These are phyloP conservation scores for Celoporthe dispersa DNA, from an alignment of 2,329 filamentous ascomycete species.

Conservation along the genomic window DNA sequence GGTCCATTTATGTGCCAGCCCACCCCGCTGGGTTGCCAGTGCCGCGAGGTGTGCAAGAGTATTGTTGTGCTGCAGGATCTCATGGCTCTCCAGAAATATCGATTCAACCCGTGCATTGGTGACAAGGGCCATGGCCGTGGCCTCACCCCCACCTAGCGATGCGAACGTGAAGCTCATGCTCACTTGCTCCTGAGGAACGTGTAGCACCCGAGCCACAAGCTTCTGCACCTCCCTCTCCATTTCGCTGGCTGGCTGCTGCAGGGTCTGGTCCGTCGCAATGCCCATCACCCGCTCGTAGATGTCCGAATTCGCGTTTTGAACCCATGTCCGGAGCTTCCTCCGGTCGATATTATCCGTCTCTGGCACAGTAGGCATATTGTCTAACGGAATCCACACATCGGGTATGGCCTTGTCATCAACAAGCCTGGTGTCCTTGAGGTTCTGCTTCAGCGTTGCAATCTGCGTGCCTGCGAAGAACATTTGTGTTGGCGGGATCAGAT, in stretches of 20 bases:
- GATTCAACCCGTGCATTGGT: slow-evolving; percentile 45
- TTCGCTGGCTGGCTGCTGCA: slow-evolving; percentile 42
- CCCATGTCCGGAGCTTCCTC: slow-evolving; percentile 56
- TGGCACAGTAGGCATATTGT: slow-evolving; percentile 48
- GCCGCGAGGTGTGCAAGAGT: slow-evolving; percentile 45
- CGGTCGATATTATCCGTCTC: slow-evolving; percentile 46
- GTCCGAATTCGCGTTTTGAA: slow-evolving; percentile 56
- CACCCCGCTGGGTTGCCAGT: slow-evolving; percentile 40
- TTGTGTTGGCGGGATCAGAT: slow-evolving; percentile 43
- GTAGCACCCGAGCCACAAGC: slow-evolving; percentile 44
- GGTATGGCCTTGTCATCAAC: slow-evolving; percentile 45
- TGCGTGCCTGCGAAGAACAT: slow-evolving; percentile 47
- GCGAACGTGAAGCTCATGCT: slow-evolving; percentile 48
- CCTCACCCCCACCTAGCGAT: slow-evolving; percentile 47
- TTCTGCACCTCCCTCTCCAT: slow-evolving; percentile 47
- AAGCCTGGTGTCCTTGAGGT: slow-evolving; percentile 41
- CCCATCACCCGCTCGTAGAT: slow-evolving; percentile 51
- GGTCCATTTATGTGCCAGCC: slow-evolving; percentile 38
- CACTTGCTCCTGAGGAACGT: slow-evolving; percentile 45
- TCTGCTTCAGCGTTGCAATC: slow-evolving; percentile 46
- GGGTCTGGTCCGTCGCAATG: slow-evolving; percentile 43
- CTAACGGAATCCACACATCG: slow-evolving; percentile 53
- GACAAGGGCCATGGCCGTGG: slow-evolving; percentile 45
- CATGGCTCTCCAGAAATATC: slow-evolving; percentile 42
- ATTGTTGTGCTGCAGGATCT: slow-evolving; percentile 43